Evolutionary conservation across 345 rosid species (phyloP).

Genomic region (Mercurialis annua): DNA sequence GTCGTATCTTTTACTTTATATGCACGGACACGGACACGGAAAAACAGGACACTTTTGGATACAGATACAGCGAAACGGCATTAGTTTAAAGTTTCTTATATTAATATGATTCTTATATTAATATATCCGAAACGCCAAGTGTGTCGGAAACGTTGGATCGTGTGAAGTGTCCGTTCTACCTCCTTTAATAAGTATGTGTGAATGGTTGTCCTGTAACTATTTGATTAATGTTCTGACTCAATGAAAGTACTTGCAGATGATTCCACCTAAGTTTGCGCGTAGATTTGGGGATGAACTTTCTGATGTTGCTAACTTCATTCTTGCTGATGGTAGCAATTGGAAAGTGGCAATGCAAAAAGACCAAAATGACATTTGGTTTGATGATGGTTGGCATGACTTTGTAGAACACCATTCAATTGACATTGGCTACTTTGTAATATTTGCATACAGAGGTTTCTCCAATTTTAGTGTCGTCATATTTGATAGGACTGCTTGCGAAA

Average conservation of each 20-base stretch:
- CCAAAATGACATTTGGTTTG: slow-evolving; percentile 33
- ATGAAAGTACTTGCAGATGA: slow-evolving; percentile 26
- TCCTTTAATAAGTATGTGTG: too few relatives aligned
- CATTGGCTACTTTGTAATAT: slow-evolving; percentile 34
- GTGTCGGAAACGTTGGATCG: too few relatives aligned
- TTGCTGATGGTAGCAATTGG: slow-evolving; percentile 39
- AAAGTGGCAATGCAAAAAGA: slow-evolving; percentile 29
- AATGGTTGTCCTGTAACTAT: too few relatives aligned
- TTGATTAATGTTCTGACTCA: too few relatives aligned
- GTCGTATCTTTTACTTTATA: too few relatives aligned
- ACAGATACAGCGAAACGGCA: too few relatives aligned
- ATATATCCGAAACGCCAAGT: too few relatives aligned
- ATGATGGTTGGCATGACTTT: slow-evolving; percentile 44
- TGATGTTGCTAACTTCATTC: slow-evolving; percentile 23
- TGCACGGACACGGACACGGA: too few relatives aligned
- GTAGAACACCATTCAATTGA: slow-evolving; percentile 32
- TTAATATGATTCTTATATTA: too few relatives aligned
- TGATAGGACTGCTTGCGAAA: slow-evolving; percentile 37
- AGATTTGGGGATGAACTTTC: slow-evolving; percentile 38
- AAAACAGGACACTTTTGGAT: too few relatives aligned
- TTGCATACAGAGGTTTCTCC: slow-evolving; percentile 35
- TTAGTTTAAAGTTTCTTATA: too few relatives aligned
- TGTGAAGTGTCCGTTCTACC: too few relatives aligned
- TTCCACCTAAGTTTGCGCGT: slow-evolving; percentile 38
- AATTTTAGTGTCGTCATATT: slow-evolving; percentile 33